Conservation (phyloP, 73 alveolate genomes). For the Blepharisma stoltei region DNA sequence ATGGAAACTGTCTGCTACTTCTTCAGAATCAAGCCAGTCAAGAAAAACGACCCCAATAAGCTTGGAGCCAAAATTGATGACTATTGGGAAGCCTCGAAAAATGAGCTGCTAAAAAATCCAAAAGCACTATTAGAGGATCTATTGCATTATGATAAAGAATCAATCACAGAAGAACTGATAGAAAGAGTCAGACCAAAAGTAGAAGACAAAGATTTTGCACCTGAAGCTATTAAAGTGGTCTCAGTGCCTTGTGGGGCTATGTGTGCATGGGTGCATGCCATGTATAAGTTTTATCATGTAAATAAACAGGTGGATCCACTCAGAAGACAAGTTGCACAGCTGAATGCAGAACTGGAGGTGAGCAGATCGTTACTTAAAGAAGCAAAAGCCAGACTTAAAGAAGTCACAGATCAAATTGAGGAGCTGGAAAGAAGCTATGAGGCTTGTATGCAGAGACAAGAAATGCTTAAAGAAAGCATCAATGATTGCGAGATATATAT, state of each 20-base stretch:
- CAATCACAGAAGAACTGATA: slow-evolving; percentile 65
- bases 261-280: slow-evolving; percentile 78
- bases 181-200: slow-evolving; percentile 59
- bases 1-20: slow-evolving; percentile 83
- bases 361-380: slow-evolving; percentile 45
- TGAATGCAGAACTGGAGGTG: slow-evolving; percentile 37
- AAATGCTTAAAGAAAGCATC: slow-evolving; percentile 45
- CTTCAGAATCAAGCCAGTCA: slow-evolving; percentile 81
- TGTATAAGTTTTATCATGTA: slow-evolving; percentile 65
- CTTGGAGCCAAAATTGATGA: slow-evolving; percentile 79
- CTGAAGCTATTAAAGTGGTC: slow-evolving; percentile 67
- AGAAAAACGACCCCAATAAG: slow-evolving; percentile 51
- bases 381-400: slow-evolving; percentile 64
- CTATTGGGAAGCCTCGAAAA: slow-evolving; percentile 81
- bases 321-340: slow-evolving; percentile 8
- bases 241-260: slow-evolving; percentile 74
- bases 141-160: slow-evolving; percentile 67
- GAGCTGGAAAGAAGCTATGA: slow-evolving; percentile 69
- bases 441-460: slow-evolving; percentile 54
- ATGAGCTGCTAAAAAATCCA: slow-evolving; percentile 54
- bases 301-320: slow-evolving; percentile 30
- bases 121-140: slow-evolving; percentile 64
- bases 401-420: slow-evolving; percentile 76
- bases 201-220: slow-evolving; percentile 65
- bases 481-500: slow-evolving; percentile 63